Evolutionary conservation across 169 alveolate genomes (phyloP).

Genomic region (Pseudocohnilembus persalinus): DNA sequence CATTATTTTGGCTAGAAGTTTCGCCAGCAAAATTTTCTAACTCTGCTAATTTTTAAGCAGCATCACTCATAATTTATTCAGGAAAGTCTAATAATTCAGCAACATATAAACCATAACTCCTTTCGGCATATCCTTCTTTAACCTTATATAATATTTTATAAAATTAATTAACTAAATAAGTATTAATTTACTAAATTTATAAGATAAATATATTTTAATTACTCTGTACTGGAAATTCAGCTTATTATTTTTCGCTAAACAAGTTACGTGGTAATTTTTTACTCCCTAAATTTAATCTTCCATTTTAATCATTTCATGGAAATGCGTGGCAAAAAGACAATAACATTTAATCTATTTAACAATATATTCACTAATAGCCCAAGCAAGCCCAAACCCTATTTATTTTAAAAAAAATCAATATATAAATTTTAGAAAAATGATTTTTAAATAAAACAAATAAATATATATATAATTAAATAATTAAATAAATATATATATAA

Average conservation of each 20-base stretch:
- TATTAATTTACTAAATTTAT: conserved; percentile 43
- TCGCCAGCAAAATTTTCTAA: conserved; percentile 60
- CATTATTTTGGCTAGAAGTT: neutral
- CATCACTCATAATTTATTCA: conserved; percentile 60
- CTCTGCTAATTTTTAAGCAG: conserved; percentile 68
- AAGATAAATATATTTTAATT: too few species aligned
- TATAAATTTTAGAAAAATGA: too few species aligned
- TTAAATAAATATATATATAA: too few species aligned
- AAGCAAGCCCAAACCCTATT: conserved; percentile 96
- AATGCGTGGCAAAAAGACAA: conserved; percentile 98
- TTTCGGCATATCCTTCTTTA: conserved; percentile 89
- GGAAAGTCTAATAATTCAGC: conserved; percentile 94
- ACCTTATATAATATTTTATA: conserved; percentile 32
- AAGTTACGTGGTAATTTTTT: conserved; percentile 79
- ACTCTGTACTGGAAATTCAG: conserved; percentile 74
- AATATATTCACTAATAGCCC: conserved; percentile 95
- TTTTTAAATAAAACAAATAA: too few species aligned
- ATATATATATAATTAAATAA: too few species aligned
- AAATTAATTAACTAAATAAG: conserved; percentile 85
- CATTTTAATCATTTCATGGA: conserved; percentile 95
- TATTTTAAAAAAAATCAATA: too few species aligned
- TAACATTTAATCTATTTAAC: conserved; percentile 89
- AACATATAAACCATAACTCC: conserved; percentile 94
- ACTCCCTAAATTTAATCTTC: conserved; percentile 73
- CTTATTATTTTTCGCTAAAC: conserved; percentile 87